Percentiles rank a stretch among this genome's conserved stretches.
Evolutionary conservation across 257 asterid species (phyloP).

Genomic region (Petunia axillaris): DNA sequence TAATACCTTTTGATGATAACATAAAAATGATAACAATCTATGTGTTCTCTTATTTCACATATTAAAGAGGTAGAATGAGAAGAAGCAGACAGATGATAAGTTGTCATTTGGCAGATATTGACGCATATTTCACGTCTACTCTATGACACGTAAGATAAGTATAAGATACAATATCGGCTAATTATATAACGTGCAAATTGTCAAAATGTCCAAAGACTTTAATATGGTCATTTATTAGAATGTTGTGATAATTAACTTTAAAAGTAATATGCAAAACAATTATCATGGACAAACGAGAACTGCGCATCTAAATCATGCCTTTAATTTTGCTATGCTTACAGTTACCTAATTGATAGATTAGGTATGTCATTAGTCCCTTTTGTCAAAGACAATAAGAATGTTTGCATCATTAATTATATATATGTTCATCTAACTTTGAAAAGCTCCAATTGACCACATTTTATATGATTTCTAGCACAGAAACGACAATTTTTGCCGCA

Average conservation of each 20-base stretch:
- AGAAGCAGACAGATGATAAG: not conserved
- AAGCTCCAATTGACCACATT: not conserved
- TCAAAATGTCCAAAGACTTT: not conserved
- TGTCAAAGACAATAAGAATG: not conserved
- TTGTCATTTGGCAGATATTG: not conserved
- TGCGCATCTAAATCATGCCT: not conserved
- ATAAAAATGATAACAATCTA: constrained; percentile 3
- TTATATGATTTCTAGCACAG: not conserved
- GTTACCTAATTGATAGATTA: not conserved
- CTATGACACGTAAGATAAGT: not conserved
- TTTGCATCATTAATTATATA: not conserved
- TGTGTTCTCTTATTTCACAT: not conserved
- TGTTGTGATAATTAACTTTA: not conserved
- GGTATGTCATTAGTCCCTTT: constrained; percentile 13
- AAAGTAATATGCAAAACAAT: not conserved
- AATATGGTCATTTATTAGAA: not conserved
- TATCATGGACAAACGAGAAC: not conserved
- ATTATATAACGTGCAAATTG: not conserved
- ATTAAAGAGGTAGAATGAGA: constrained; percentile 1
- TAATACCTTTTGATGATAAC: not conserved
- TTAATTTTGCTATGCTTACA: not conserved
- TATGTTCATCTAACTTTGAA: not conserved
- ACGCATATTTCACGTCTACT: not conserved
- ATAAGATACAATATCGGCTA: not conserved
- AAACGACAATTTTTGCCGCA: not conserved